These are phyloP conservation scores for Tulasnella sp. DNA, from an alignment of 768 basidiomycete species.

Conservation along the genomic window DNA sequence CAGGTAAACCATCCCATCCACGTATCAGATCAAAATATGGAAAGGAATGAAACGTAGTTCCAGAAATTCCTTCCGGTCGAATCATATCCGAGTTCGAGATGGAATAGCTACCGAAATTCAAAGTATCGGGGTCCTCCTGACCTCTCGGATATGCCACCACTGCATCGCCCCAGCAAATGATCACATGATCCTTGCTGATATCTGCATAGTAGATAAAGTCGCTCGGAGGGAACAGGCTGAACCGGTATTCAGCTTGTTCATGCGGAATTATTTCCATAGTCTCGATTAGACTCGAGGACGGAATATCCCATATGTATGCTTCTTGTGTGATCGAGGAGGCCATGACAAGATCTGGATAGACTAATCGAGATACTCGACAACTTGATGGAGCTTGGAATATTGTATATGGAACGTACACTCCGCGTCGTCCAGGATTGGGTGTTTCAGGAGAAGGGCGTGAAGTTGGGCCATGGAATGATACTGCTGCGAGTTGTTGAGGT, in stretches of 20 bases:
- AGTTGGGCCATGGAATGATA: not conserved
- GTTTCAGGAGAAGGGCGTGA: too few relatives aligned
- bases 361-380: slow-evolving; percentile 46
- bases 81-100: too few relatives aligned
- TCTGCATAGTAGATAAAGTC: slow-evolving; percentile 64
- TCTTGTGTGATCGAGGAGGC: slow-evolving; percentile 26
- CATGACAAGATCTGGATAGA: slow-evolving; percentile 51
- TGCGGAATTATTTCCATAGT: slow-evolving; percentile 26
- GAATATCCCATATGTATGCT: slow-evolving; percentile 52
- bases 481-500: not conserved
- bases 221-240: too few relatives aligned
- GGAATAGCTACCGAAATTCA: too few relatives aligned
- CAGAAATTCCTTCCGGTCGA: too few relatives aligned
- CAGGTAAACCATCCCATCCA: too few relatives aligned
- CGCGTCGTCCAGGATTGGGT: too few relatives aligned
- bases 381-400: slow-evolving; percentile 36
- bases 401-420: slow-evolving; percentile 52
- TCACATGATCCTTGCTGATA: slow-evolving; percentile 41
- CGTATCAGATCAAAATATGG: too few relatives aligned
- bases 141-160: slow-evolving; percentile 52
- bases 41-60: too few relatives aligned
- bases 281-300: slow-evolving; percentile 36
- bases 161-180: slow-evolving; percentile 39
- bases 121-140: too few relatives aligned
- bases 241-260: too few relatives aligned